Base-by-base conservation (phyloP, 1,284 basidiomycete species). In the Leccinum ponderosum region DNA sequence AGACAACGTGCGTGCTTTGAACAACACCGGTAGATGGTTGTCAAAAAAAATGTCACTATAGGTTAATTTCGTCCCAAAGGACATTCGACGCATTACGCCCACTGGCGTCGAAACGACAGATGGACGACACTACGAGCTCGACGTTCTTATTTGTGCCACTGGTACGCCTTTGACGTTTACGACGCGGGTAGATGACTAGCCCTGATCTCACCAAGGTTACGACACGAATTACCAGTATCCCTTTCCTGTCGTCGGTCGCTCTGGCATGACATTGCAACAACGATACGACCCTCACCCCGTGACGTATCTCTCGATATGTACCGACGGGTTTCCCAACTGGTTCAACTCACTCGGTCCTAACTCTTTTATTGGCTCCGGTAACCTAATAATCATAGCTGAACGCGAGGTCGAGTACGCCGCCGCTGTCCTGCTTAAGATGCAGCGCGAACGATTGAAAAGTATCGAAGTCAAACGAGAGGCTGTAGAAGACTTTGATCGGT, bases 261-360 rank as follows among this genome's bases (percentile, higher is more conserved):
- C 77, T 25, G 83, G 84, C 6, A 62, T 78, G 7, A 74, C 78
- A 33, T 73, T 88, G 4, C 77, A 79, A 56, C 77, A 83, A 4
- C 80, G 80, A 59, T 84, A 82, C 69, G 73, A 72, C 7, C 84
- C 84, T 3, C 78, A 86, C 66, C 85, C 87, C 1, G 67, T 71
- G 12, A 81, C 84, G 11, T 88, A 88, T 68, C 75, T 88, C 8
- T 76, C 80, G 3, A 66, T 87, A 33, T 80, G 81, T 35, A 78
- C 81, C 15, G 83, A 86, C 57, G 83, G 81, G 3, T 87, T 88
- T 69, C 87, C 87, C 25, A 88, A 87, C 69, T 80, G 80, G 77
- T 86, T 86, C 75, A 77, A 80, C 62, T 68, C 77, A 22, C 72
- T 84, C 11, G 86, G 87, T 0, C 86, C 87, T 1, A 87, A 86